A percentile compares a stretch with the other conserved stretches of the same genome.
phyloP scores from a whole-genome alignment of 163 green algal species.

The Scenedesmus sp. region DNA sequence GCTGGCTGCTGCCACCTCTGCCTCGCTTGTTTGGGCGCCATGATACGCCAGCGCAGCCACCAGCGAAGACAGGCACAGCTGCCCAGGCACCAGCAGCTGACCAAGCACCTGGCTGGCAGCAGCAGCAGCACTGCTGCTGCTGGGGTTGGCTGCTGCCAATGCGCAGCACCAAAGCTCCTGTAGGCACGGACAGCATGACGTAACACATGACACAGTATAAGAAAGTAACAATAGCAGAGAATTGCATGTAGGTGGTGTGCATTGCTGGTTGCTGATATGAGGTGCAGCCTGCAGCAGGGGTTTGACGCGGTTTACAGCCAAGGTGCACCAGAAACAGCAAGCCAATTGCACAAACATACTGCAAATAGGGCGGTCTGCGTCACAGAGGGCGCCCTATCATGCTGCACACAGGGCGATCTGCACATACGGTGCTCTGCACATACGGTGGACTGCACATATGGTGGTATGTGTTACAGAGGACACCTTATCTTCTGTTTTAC shows the following conservation, averaged over 20 bases:
- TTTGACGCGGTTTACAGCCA: too few relatives aligned
- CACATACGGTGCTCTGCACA: too few relatives aligned
- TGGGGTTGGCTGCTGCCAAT: slow-evolving; percentile 24
- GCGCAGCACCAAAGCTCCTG: slow-evolving; percentile 53
- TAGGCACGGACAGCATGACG: background rate
- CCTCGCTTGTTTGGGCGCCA: slow-evolving; percentile 46
- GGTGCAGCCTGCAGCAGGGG: background rate
- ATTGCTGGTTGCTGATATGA: background rate
- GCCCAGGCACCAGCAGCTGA: slow-evolving; percentile 59
- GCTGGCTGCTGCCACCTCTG: slow-evolving; percentile 44
- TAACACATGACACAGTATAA: background rate
- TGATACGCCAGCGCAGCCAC: slow-evolving; percentile 61
- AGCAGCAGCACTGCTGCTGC: background rate
- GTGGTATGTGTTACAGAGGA: background rate
- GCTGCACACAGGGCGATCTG: too few relatives aligned
- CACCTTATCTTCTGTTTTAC: too few relatives aligned
- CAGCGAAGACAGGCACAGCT: slow-evolving; percentile 60
- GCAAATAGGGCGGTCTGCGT: too few relatives aligned
- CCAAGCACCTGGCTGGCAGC: slow-evolving; percentile 51
- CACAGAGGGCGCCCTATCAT: too few relatives aligned
- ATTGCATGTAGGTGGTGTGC: background rate
- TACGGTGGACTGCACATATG: too few relatives aligned
- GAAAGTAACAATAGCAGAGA: background rate
- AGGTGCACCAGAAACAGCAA: background rate
- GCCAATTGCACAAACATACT: background rate